Conservation (phyloP, 305 asterid species). For the Solanum hybrid region DNA sequence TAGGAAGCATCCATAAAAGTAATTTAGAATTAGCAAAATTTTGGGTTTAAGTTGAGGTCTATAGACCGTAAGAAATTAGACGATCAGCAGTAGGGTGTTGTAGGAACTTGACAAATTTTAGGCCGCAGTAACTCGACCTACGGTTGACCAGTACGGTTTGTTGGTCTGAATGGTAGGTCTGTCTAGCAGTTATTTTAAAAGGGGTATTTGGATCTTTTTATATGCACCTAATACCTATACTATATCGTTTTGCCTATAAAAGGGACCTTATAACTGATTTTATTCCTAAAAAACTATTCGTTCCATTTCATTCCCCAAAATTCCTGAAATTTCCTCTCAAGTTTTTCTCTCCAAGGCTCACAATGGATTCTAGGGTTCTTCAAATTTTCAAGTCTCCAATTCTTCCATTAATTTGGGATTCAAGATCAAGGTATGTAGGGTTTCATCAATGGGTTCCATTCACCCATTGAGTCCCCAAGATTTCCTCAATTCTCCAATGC, state of each 20-base stretch:
- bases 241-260: neutral
- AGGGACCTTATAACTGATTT: neutral
- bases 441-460: neutral
- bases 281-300: neutral
- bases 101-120: neutral
- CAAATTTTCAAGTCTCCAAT: neutral
- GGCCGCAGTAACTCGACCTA: neutral
- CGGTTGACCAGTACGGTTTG: neutral
- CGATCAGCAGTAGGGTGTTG: neutral
- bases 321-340: neutral
- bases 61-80: neutral
- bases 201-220: neutral
- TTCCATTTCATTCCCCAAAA: neutral
- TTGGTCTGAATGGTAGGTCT: neutral
- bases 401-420: neutral
- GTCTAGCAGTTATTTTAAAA: neutral
- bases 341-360: neutral
- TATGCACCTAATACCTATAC: neutral
- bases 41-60: neutral
- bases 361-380: neutral
- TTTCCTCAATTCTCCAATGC: neutral
- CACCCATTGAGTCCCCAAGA: neutral
- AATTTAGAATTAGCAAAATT: neutral
- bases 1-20: neutral
- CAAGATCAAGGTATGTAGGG: neutral